Evolutionary conservation across 345 rosid species (phyloP).

Genomic region (Anacardium occidentale): DNA sequence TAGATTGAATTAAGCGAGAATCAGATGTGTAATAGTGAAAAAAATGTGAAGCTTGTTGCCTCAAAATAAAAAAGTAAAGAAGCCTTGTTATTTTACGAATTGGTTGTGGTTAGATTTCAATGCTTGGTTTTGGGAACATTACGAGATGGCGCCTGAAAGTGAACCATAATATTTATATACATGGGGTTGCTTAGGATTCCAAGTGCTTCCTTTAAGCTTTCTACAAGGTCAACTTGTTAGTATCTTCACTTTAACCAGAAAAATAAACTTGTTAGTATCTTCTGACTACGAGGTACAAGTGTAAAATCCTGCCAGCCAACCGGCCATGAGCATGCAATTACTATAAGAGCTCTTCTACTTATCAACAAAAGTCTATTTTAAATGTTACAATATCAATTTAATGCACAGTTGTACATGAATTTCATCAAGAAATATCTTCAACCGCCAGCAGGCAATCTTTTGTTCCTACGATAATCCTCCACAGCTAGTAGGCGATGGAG

Average conservation of each 20-base stretch:
- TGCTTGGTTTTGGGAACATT: no score
- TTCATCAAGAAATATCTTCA: background rate
- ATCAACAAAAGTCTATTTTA: background rate
- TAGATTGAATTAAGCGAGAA: background rate
- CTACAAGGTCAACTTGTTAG: no score
- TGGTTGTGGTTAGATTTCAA: no score
- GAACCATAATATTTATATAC: no score
- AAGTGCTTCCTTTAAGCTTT: no score
- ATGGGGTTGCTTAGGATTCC: no score
- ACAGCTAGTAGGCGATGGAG: slow-evolving; percentile 39
- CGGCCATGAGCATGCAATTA: background rate
- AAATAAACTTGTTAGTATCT: no score
- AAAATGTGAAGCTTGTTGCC: background rate
- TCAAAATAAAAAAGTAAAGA: no score
- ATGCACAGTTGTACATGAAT: background rate
- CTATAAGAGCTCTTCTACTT: background rate
- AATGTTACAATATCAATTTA: background rate
- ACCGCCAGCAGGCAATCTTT: slow-evolving; percentile 32
- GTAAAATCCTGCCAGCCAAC: background rate
- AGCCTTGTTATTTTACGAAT: no score
- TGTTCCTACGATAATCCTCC: background rate
- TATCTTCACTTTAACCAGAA: no score
- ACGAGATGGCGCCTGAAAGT: no score
- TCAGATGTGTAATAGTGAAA: background rate
- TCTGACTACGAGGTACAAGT: no score